These are phyloP conservation scores for Butyriboletus appendiculatus DNA, from an alignment of 1,284 basidiomycete genomes.

Conservation along the genomic window DNA sequence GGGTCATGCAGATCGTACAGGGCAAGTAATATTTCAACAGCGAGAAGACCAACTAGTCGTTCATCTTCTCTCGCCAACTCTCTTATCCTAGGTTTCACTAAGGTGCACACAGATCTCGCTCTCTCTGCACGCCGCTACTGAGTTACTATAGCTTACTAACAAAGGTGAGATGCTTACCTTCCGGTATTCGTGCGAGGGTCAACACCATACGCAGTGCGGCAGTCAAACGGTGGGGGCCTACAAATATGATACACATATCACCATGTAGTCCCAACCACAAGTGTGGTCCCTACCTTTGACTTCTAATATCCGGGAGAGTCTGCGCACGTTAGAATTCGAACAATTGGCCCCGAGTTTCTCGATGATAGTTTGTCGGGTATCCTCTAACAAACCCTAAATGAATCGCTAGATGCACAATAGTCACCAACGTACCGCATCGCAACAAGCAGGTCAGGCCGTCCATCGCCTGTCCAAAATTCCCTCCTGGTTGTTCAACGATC, in stretches of 20 bases:
- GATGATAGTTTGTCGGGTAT: conserved; percentile 6
- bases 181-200: conserved; percentile 14
- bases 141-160: no score
- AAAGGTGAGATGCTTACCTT: conserved; percentile 2
- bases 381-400: conserved; percentile 11
- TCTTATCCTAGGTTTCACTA: conserved; percentile 9
- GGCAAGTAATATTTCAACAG: conserved; percentile 21
- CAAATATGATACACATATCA: background rate
- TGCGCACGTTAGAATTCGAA: background rate
- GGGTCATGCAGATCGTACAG: conserved; percentile 6
- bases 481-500: background rate
- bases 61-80: conserved; percentile 13
- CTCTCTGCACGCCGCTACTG: background rate
- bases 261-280: background rate
- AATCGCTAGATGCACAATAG: background rate
- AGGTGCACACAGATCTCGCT: conserved; percentile 11
- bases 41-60: conserved; percentile 21
- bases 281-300: conserved; percentile 6
- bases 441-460: conserved; percentile 24
- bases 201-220: conserved; percentile 23
- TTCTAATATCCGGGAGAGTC: conserved; percentile 19
- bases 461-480: conserved; percentile 25
- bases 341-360: conserved; percentile 7
- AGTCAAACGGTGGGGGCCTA: conserved; percentile 13
- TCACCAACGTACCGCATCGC: conserved; percentile 18